Conservation (phyloP, 257 asterid species). For the Solanum virginianum region DNA sequence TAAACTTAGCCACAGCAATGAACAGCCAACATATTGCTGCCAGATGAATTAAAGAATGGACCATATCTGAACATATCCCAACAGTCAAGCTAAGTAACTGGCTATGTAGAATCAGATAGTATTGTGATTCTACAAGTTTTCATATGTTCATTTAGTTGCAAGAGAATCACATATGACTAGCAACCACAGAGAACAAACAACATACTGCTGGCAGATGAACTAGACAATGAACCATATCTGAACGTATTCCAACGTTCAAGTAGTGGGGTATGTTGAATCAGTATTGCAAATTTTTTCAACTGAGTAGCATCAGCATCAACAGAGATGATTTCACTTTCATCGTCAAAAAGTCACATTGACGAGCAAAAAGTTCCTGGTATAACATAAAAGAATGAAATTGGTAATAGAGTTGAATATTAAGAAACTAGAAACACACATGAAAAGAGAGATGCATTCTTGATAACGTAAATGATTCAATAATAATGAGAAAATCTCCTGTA, state of each 20-base stretch:
- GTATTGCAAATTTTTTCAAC: neutral
- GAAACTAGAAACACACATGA: neutral
- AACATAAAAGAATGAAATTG: neutral
- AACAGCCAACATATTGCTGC: neutral
- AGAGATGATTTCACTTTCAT: neutral
- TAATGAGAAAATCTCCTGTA: neutral
- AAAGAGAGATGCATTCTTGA: neutral
- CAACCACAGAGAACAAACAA: neutral
- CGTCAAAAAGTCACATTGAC: neutral
- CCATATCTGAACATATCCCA: no score
- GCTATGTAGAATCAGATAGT: neutral
- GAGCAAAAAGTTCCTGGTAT: neutral
- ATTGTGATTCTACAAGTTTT: neutral
- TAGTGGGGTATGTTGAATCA: neutral
- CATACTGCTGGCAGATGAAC: neutral
- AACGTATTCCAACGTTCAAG: neutral
- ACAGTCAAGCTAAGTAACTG: no score
- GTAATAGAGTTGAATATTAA: neutral
- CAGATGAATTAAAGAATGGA: no score
- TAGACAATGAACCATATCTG: neutral
- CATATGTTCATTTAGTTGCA: neutral
- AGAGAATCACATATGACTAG: neutral
- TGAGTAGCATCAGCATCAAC: neutral
- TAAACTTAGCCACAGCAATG: neutral
- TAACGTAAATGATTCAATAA: neutral